Conservation (phyloP, 1,284 basidiomycete species). For the Heterobasidion parviporum region DNA sequence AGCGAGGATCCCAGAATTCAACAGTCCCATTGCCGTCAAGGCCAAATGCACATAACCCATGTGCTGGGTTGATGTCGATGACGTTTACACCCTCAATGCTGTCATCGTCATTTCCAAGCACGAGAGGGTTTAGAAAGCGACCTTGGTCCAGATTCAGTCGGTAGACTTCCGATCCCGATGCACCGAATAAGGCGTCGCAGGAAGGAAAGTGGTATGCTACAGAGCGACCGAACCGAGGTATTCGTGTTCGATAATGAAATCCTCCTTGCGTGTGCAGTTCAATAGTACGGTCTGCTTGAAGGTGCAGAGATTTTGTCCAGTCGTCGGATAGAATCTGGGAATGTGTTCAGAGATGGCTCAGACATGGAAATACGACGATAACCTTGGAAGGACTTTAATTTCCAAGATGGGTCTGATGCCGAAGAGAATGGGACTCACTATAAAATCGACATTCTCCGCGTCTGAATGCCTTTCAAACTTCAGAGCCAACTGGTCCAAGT, state of each 20-base stretch:
- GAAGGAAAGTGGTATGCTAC: conserved; percentile 63
- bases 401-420: conserved; percentile 2
- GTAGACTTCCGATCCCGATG: conserved; percentile 76
- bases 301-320: conserved; percentile 98
- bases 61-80: conserved; percentile 90
- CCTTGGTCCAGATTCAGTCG: conserved; percentile 96
- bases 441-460: conserved; percentile 96
- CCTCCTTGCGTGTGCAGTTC: conserved; percentile 94
- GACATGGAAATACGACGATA: neutral
- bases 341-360: neutral
- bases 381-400: conserved; percentile 4
- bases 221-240: conserved; percentile 90
- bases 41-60: conserved; percentile 88
- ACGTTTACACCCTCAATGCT: conserved; percentile 80
- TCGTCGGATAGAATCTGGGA: conserved; percentile 89
- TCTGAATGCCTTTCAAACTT: conserved; percentile 98
- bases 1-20: conserved; percentile 95
- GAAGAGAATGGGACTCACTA: conserved; percentile 48
- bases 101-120: conserved; percentile 44
- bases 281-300: conserved; percentile 93
- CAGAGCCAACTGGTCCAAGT: conserved; percentile 85
- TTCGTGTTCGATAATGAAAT: conserved; percentile 86
- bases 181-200: conserved; percentile 59
- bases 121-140: conserved; percentile 79
- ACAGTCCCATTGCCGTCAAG: conserved; percentile 79